A percentile compares a stretch with the other conserved stretches of the same genome.
phyloP scores from a whole-genome alignment of 2,329 filamentous ascomycete species.

The Mycocentrospora acerina region DNA sequence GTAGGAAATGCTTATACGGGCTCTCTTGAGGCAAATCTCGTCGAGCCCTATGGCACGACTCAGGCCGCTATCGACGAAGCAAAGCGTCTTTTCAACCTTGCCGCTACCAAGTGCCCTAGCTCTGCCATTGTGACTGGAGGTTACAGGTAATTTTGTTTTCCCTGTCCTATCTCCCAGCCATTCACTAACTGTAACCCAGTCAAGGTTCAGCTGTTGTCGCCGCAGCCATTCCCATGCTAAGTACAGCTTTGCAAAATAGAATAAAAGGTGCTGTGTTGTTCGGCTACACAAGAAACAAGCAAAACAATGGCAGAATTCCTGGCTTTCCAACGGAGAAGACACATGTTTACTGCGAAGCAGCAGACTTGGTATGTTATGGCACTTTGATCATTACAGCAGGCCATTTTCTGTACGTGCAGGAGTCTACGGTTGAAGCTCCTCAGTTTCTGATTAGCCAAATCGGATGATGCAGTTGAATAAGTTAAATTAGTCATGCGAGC shows the following conservation, averaged over 20 bases:
- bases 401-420: constrained; percentile 37
- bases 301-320: constrained; percentile 37
- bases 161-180: too few relatives aligned
- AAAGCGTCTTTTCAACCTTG: constrained; percentile 35
- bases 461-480: too few relatives aligned
- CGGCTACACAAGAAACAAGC: constrained; percentile 42
- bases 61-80: constrained; percentile 32
- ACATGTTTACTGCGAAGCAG: constrained; percentile 34
- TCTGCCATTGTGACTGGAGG: constrained; percentile 41
- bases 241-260: constrained; percentile 23
- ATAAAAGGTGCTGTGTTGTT: constrained; percentile 41
- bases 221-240: constrained; percentile 27
- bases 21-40: constrained; percentile 34
- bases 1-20: constrained; percentile 39
- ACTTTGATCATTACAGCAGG: constrained; percentile 30
- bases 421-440: too few relatives aligned
- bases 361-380: constrained; percentile 37
- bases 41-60: constrained; percentile 30
- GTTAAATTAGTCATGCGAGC: too few relatives aligned
- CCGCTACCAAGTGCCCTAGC: constrained; percentile 39
- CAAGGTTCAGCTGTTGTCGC: constrained; percentile 43
- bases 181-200: constrained; percentile 9
- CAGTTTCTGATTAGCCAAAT: too few relatives aligned
- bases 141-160: constrained; percentile 22
- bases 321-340: constrained; percentile 33